phyloP scores from a whole-genome alignment of 257 asterid genomes.

The Thymus quinquecostatus region DNA sequence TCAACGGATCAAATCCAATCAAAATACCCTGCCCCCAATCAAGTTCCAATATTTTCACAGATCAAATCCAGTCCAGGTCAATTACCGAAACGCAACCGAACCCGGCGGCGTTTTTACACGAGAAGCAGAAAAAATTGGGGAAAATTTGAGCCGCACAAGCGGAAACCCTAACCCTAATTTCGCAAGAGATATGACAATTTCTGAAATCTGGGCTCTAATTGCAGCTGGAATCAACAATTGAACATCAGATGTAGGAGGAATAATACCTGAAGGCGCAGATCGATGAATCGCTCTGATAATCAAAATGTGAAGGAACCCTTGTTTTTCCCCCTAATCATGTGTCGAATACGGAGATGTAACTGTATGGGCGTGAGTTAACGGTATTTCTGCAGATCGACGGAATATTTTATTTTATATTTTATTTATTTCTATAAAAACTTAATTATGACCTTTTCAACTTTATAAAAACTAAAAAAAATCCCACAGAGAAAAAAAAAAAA shows the following conservation, averaged over 20 bases:
- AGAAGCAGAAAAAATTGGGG: slow-evolving; percentile 3
- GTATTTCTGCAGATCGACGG: slow-evolving; percentile 14
- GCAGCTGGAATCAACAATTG: slow-evolving; percentile 23
- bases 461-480: too few species aligned
- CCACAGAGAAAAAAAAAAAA: too few species aligned
- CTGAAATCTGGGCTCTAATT: slow-evolving; percentile 20
- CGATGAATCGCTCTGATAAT: slow-evolving; percentile 36
- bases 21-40: background rate
- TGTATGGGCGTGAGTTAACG: slow-evolving; percentile 36
- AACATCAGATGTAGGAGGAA: slow-evolving; percentile 12
- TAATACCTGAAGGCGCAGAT: slow-evolving; percentile 36
- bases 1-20: background rate
- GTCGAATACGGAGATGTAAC: slow-evolving; percentile 27
- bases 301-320: slow-evolving; percentile 17
- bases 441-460: background rate
- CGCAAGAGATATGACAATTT: background rate
- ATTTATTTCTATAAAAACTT: background rate
- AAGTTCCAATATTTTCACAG: background rate
- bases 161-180: slow-evolving; percentile 51
- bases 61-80: slow-evolving; percentile 16
- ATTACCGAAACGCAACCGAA: slow-evolving; percentile 10
- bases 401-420: background rate
- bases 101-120: background rate
- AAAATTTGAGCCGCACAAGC: slow-evolving; percentile 12
- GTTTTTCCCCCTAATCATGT: slow-evolving; percentile 16